phyloP scores from a whole-genome alignment of 331 rosid species.

The Saraca asoca region DNA sequence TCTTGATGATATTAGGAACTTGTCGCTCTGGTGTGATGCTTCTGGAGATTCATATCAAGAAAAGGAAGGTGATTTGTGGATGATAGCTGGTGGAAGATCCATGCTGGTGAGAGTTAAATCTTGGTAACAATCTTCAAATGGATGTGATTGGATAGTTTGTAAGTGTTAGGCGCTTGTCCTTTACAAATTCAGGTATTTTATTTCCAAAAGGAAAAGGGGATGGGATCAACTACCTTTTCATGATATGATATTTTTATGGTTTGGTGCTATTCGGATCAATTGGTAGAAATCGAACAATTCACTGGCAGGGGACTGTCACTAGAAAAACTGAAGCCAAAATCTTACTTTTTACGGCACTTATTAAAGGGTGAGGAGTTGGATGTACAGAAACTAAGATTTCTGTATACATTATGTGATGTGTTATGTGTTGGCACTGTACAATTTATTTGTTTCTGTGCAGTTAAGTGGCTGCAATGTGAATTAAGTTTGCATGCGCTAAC shows the following conservation, averaged over 20 bases:
- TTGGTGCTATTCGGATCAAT: conserved; percentile 6
- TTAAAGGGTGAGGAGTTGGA: background rate
- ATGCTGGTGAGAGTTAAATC: conserved; percentile 67
- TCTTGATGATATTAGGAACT: conserved; percentile 76
- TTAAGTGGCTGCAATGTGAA: too few relatives aligned
- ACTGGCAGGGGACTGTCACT: conserved; percentile 4
- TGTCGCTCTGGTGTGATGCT: conserved; percentile 67
- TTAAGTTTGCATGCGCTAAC: too few relatives aligned
- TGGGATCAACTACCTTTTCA: conserved; percentile 19
- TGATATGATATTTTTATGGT: conserved; percentile 32
- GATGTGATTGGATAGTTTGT: conserved; percentile 25
- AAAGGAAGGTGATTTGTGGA: conserved; percentile 90
- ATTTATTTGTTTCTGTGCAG: too few relatives aligned
- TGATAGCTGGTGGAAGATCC: conserved; percentile 75
- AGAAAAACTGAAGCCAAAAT: background rate
- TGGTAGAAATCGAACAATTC: conserved; percentile 15
- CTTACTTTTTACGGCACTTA: conserved; percentile 8
- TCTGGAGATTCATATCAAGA: conserved; percentile 62
- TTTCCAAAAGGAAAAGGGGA: conserved; percentile 1
- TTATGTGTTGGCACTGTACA: too few relatives aligned
- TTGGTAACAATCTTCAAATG: conserved; percentile 29
- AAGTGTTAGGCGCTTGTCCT: conserved; percentile 21
- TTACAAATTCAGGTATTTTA: conserved; percentile 20
- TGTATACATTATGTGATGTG: background rate
- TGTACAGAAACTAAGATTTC: background rate